Evolutionary conservation across 768 basidiomycete genomes (phyloP), one percentile per base, ranked within the genome.

Genomic region (Boletus rufocinnamomeus): DNA sequence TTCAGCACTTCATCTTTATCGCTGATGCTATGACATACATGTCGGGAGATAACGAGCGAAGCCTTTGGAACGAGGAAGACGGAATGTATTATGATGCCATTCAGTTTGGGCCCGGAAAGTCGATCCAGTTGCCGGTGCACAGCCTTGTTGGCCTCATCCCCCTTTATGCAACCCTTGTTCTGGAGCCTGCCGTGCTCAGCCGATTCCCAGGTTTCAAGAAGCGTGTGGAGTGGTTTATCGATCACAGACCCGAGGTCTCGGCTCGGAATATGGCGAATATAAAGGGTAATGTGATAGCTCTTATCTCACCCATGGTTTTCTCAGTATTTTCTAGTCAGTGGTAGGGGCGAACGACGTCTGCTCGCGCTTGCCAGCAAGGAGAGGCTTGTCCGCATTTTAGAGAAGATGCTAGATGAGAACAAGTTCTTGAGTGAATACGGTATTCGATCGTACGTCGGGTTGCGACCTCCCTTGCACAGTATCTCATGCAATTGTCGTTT

Each of bases 21-120:
- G 86, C 97, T 10, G 97, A 99, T 71, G 97, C 97, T 9, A 98
- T 99, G 97, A 97, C 97, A 1, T 98, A 84, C 76, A 82, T 83
- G 67, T 81, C 84, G 57, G 89, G 88, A n/a, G 87, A 89, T 40
- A 78, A 86, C 64, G 88, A 93, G 67, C 70, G 82, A 44, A 91
- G 89, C 60, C 81, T 99, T 14, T 99, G 97, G 97, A 97, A 88
- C 72, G 97, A 98, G 63, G 75, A 93, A 64, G 95, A 98, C 64
- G 96, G 97, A 27, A 91, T 98, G 88, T 99, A 98, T 78, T 99
- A 97, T 69, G 97, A 99, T 68, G 96, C 91, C 46, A 96, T 98
- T 63, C 85, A 92, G 57, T 94, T 95, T 74, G 89, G 88, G 4
- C 83, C 85, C 2, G 84, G 89, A 8, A 76, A 89, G 66, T 84